These are phyloP conservation scores for Marasmius tenuissimus DNA, from an alignment of 1,284 basidiomycete species.

Conservation along the genomic window DNA sequence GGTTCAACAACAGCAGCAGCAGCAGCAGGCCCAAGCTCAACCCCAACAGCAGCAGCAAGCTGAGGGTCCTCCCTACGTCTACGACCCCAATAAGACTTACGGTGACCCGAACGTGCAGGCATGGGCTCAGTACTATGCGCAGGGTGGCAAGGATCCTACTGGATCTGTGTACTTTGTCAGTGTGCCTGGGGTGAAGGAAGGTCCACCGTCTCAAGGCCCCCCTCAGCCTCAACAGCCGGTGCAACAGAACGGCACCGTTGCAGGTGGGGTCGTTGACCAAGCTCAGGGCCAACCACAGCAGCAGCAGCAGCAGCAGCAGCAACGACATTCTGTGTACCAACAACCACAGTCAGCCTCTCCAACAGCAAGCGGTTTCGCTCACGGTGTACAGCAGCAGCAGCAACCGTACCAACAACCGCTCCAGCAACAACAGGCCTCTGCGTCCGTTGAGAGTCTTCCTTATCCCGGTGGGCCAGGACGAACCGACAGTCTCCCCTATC, in stretches of 20 bases:
- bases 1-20: conserved; percentile 26
- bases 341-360: neutral
- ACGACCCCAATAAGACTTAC: conserved; percentile 64
- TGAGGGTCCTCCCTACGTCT: conserved; percentile 67
- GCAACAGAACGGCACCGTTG: neutral
- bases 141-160: conserved; percentile 67
- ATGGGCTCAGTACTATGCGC: conserved; percentile 79
- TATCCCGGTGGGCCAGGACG: neutral
- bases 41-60: conserved; percentile 6
- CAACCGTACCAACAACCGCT: neutral
- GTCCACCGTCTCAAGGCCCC: conserved; percentile 12
- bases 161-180: conserved; percentile 76
- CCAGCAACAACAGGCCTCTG: neutral
- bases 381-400: too few species aligned
- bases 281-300: conserved; percentile 1
- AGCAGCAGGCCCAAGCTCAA: conserved; percentile 17
- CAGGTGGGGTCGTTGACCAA: neutral
- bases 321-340: neutral
- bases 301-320: conserved; percentile 4
- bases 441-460: neutral
- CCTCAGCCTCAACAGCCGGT: conserved; percentile 10
- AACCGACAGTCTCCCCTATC: neutral
- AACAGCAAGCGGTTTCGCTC: neutral
- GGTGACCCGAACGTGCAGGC: conserved; percentile 74
- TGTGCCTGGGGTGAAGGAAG: conserved; percentile 67